phyloP scores from a whole-genome alignment of 2,329 filamentous ascomycete species.

The Hypoxylon sp. region DNA sequence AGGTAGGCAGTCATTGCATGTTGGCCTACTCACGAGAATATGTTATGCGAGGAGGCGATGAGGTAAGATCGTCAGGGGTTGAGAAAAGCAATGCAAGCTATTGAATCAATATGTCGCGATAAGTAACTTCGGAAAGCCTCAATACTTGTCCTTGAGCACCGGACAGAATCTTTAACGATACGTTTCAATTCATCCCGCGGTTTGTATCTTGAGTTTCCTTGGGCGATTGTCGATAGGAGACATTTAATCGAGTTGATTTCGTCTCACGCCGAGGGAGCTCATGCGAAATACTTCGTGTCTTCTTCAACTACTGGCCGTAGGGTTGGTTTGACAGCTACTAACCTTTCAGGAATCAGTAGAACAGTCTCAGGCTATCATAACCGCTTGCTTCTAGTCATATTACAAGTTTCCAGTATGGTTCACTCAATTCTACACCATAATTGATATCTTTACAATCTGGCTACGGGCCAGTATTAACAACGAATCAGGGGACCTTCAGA shows the following conservation, averaged over 20 bases:
- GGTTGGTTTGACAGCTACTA: background rate
- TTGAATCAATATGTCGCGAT: background rate
- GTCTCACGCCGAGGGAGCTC: conserved; percentile 11
- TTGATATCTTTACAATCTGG: conserved; percentile 16
- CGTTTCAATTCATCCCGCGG: background rate
- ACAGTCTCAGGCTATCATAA: too few species aligned
- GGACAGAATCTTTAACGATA: background rate
- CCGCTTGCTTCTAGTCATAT: too few species aligned
- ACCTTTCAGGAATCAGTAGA: too few species aligned
- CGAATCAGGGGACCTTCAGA: background rate
- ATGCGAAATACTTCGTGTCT: background rate
- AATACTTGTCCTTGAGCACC: background rate
- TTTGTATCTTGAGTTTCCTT: background rate
- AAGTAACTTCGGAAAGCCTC: background rate
- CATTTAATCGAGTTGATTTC: too few species aligned
- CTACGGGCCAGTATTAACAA: background rate
- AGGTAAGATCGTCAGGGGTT: background rate
- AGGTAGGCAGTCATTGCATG: too few species aligned
- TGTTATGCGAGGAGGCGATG: background rate
- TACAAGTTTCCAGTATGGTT: too few species aligned
- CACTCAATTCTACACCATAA: background rate
- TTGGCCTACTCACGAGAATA: background rate
- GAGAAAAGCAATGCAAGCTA: conserved; percentile 9
- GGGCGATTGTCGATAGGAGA: background rate
- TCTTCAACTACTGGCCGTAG: background rate